A percentile compares a stretch with the other conserved stretches of the same genome.
phyloP scores from a whole-genome alignment of 2,329 filamentous ascomycete species.

The Dactylellina cionopaga region DNA sequence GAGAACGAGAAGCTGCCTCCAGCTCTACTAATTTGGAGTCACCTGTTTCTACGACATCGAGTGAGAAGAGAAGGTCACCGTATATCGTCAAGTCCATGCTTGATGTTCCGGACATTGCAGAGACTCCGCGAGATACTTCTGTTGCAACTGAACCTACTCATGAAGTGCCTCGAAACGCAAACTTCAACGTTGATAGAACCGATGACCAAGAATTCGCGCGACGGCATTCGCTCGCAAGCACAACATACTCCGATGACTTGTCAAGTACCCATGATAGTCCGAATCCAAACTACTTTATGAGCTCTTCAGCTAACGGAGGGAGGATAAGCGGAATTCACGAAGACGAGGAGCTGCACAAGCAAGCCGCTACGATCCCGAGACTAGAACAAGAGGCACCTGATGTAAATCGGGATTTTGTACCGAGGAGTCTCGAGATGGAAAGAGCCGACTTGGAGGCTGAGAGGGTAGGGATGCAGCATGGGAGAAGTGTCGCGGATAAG shows the following conservation, averaged over 20 bases:
- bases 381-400: conserved; percentile 22
- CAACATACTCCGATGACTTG: conserved; percentile 23
- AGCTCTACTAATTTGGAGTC: background rate
- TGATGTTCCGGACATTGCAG: conserved; percentile 33
- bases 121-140: background rate
- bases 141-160: background rate
- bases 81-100: conserved; percentile 44
- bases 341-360: conserved; percentile 45
- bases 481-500: conserved; percentile 32
- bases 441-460: background rate
- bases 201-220: conserved; percentile 29
- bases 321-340: conserved; percentile 12
- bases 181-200: conserved; percentile 14
- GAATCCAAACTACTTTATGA: conserved; percentile 49
- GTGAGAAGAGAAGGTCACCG: conserved; percentile 9
- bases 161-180: conserved; percentile 1
- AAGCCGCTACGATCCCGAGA: conserved; percentile 39
- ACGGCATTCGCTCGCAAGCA: conserved; percentile 22
- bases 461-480: conserved; percentile 4
- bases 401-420: conserved; percentile 16
- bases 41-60: conserved; percentile 11
- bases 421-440: conserved; percentile 33
- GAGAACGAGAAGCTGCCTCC: conserved; percentile 1
- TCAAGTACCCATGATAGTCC: conserved; percentile 34
- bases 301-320: background rate